Base-by-base conservation (phyloP, 2,329 filamentous ascomycete genomes). In the Aspergillus costaricaensis region DNA sequence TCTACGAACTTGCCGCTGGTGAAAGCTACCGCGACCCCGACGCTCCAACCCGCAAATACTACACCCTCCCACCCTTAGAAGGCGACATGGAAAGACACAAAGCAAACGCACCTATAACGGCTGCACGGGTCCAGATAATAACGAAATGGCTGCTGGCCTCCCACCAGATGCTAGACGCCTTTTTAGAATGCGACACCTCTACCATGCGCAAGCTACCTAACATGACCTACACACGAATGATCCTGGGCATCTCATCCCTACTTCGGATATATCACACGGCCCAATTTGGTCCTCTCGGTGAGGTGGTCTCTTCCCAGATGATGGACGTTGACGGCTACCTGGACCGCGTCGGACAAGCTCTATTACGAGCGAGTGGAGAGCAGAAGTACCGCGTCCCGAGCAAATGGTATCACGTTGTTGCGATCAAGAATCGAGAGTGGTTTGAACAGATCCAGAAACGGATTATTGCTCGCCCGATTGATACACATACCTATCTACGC, bases 1-100 rank as follows among this genome's bases (percentile, higher is more conserved):
- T 75, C 59, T 75, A 75, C 52, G 73, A 75, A 59, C 62, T 74
- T 17, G 73, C 69, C 38, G 67, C 72, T 48, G 73, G 73, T 25
- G 71, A 74, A 66, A 39, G 52, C n/a, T 55, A 55, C 27, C 52
- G 52, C n/a, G 52, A 55, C 17, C 52, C 52, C 9, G 52, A 55
- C 6, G 52, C 52, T 1, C 38, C 52, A 7, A 43, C 52, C 9
- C 52, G 52, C 39, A 55, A 44, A 44, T 55, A 55, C n/a, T 55
- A 55, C 52, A 55, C 52, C 7, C 52, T 55, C 10, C 52, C 52
- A 7, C 52, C 52, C 17, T 19, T 55, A 9, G 52, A 55, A 25
- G 52, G 52, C 9, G 23, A 55, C 25, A 44, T 44, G n/a, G 52
- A 55, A 39, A 25, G 52, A 30, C 52, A 47, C 9, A 44, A 32